A percentile compares a stretch with the other conserved stretches of the same genome.
phyloP scores from a whole-genome alignment of 441 rosid species.

The Eruca vesicaria region DNA sequence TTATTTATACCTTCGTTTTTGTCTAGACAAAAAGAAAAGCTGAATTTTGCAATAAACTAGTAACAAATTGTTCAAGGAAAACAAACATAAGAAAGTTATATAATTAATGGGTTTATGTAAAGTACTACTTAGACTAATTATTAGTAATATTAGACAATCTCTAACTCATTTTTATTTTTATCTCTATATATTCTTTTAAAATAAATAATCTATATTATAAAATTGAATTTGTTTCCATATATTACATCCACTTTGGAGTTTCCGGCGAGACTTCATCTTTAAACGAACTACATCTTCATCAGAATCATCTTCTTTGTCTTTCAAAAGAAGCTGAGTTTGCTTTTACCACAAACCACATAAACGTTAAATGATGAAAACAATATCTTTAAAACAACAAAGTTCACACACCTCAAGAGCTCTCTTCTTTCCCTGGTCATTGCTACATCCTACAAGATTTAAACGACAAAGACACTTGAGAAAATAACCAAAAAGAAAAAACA shows the following conservation, averaged over 20 bases:
- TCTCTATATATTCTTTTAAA: no score
- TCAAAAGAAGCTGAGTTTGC: neutral
- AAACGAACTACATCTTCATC: neutral
- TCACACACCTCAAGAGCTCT: constrained; percentile 37
- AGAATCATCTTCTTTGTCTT: neutral
- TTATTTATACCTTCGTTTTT: no score
- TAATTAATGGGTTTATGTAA: no score
- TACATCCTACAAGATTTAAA: neutral
- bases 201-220: no score
- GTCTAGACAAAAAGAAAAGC: no score
- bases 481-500: neutral
- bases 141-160: no score
- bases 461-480: neutral
- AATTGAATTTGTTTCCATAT: no score
- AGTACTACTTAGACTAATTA: no score
- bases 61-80: no score
- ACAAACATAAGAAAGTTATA: no score
- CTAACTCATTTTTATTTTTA: no score
- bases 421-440: constrained; percentile 19
- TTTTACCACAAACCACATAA: neutral
- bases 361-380: neutral
- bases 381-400: neutral
- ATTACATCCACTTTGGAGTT: neutral
- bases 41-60: no score
- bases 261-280: neutral